These are phyloP conservation scores for Pseudopyricularia cyperi DNA, from an alignment of 2,329 filamentous ascomycete genomes.

Conservation along the genomic window DNA sequence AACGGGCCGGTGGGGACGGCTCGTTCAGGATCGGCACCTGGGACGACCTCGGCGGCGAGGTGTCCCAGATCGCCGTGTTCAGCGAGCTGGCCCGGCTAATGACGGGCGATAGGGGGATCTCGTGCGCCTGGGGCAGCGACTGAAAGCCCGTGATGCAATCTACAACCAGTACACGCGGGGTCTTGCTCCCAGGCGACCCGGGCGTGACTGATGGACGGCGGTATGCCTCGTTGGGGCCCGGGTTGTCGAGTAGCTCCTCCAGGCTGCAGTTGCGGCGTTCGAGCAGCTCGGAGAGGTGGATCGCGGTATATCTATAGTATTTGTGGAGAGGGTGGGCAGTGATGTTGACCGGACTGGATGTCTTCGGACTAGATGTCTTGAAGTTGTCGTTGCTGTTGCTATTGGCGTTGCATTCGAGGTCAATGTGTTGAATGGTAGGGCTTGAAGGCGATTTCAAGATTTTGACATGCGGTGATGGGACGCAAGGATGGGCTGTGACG, in stretches of 20 bases:
- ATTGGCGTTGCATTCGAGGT: slow-evolving; percentile 30
- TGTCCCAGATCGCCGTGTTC: neutral
- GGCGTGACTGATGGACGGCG: slow-evolving; percentile 15
- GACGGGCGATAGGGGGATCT: slow-evolving; percentile 36
- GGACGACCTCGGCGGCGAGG: slow-evolving; percentile 8
- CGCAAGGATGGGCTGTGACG: slow-evolving; percentile 53
- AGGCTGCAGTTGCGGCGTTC: slow-evolving; percentile 30
- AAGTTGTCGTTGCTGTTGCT: slow-evolving; percentile 6
- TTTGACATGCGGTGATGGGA: slow-evolving; percentile 41
- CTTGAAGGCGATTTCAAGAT: slow-evolving; percentile 47
- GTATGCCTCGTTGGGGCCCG: slow-evolving; percentile 10
- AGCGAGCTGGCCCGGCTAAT: slow-evolving; percentile 18
- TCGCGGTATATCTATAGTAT: slow-evolving; percentile 44
- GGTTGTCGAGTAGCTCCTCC: slow-evolving; percentile 26
- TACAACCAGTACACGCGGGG: slow-evolving; percentile 38
- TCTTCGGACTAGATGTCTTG: slow-evolving; percentile 28
- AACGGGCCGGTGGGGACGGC: neutral
- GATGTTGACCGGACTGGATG: slow-evolving; percentile 31
- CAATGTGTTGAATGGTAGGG: slow-evolving; percentile 44
- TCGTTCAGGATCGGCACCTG: slow-evolving; percentile 1
- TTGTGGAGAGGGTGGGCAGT: slow-evolving; percentile 53
- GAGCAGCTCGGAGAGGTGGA: slow-evolving; percentile 45
- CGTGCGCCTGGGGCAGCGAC: slow-evolving; percentile 26
- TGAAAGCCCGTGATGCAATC: slow-evolving; percentile 48
- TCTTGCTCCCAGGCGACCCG: slow-evolving; percentile 17